These are phyloP conservation scores for Penicillium capsulatum DNA, from an alignment of 2,329 filamentous ascomycete species.

Conservation along the genomic window DNA sequence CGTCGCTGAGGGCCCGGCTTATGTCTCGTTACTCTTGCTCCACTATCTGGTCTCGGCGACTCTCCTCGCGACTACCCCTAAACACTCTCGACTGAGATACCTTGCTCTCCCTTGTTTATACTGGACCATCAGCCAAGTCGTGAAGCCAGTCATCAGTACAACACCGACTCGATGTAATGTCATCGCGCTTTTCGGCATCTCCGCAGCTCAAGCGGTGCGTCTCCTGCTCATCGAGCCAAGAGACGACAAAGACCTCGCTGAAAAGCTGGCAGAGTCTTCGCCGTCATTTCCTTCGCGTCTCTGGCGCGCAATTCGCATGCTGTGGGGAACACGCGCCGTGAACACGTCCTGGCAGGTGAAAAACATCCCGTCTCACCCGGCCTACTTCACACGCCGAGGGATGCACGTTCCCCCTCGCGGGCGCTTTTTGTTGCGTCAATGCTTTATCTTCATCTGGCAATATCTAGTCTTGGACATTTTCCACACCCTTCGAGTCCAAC, in stretches of 20 bases:
- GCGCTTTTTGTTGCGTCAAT: slow-evolving; percentile 8
- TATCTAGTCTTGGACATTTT: slow-evolving; percentile 11
- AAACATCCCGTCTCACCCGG: slow-evolving; percentile 5
- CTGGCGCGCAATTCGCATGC: not conserved
- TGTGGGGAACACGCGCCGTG: slow-evolving; percentile 6
- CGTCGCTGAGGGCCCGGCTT: too few relatives aligned
- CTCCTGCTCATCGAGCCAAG: slow-evolving; percentile 10
- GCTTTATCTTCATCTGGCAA: slow-evolving; percentile 6
- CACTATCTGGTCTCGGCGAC: not conserved
- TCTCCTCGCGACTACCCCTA: not conserved
- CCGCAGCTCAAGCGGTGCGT: slow-evolving; percentile 4
- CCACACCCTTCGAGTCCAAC: slow-evolving; percentile 1
- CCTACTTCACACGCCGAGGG: too few relatives aligned
- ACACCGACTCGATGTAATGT: not conserved
- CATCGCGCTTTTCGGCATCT: not conserved
- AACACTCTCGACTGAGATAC: slow-evolving; percentile 1
- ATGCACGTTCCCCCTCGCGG: not conserved
- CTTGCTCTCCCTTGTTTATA: slow-evolving; percentile 3
- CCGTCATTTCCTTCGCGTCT: not conserved
- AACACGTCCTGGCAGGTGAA: slow-evolving; percentile 12
- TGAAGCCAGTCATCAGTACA: not conserved
- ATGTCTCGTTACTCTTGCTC: too few relatives aligned
- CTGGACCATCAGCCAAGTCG: not conserved
- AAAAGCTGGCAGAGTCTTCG: not conserved
- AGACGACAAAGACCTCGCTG: slow-evolving; percentile 3